A percentile compares a stretch with the other conserved stretches of the same genome.
Conservation (phyloP, 2,329 filamentous ascomycete genomes). For the Chaetomium sp. region DNA sequence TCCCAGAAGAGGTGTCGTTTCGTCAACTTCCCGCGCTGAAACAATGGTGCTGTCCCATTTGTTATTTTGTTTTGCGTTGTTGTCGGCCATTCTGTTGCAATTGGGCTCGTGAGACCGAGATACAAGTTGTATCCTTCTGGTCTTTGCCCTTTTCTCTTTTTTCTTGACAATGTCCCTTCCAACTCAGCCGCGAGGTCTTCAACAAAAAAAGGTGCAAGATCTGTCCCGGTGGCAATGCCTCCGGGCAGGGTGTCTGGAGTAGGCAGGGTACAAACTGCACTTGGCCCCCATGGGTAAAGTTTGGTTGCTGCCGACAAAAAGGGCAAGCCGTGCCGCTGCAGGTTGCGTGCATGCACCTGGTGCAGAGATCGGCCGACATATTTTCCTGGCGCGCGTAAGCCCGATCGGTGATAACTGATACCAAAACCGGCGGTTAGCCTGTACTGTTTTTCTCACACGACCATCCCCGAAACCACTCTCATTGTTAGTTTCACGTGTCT, state of each 20-base stretch:
- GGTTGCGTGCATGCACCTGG: slow-evolving; percentile 1
- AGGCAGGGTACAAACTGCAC: background rate
- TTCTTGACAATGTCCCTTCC: background rate
- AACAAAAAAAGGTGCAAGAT: background rate
- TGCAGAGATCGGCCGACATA: slow-evolving; percentile 2
- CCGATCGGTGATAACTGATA: background rate
- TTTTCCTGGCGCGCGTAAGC: background rate
- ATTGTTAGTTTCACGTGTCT: background rate
- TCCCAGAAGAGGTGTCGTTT: slow-evolving; percentile 30
- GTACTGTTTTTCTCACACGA: too few species aligned
- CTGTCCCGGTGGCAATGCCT: background rate
- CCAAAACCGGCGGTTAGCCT: background rate
- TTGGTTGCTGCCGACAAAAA: slow-evolving; percentile 5
- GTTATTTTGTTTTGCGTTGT: background rate
- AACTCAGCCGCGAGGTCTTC: background rate
- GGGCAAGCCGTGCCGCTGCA: slow-evolving; percentile 17
- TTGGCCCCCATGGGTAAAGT: background rate
- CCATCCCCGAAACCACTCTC: background rate
- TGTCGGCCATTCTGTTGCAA: background rate
- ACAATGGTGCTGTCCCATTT: background rate
- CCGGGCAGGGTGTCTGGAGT: background rate
- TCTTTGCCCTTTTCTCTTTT: background rate
- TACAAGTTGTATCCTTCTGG: background rate
- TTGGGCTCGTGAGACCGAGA: background rate
- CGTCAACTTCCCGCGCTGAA: slow-evolving; percentile 13